Percentiles rank a stretch among this genome's conserved stretches.
These are phyloP conservation scores for Odonthalia washingtoniensis DNA, from an alignment of 31 red algal species.

Conservation along the genomic window DNA sequence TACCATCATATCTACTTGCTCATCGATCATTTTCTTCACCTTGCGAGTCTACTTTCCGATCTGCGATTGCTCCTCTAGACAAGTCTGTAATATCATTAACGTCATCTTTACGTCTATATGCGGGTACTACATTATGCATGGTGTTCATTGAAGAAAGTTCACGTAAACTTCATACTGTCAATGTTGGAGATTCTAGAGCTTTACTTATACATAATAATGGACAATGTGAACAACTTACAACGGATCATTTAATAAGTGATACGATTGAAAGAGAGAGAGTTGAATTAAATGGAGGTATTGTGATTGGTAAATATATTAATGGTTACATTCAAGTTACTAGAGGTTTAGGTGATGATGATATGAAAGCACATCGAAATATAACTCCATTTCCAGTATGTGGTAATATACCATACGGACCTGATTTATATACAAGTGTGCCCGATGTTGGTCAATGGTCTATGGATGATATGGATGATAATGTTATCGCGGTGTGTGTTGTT, in stretches of 20 bases:
- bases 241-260: conserved; percentile 58
- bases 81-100: conserved; percentile 17
- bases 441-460: conserved; percentile 28
- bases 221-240: conserved; percentile 37
- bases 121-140: conserved; percentile 46
- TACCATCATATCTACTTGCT: neutral
- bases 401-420: conserved; percentile 12
- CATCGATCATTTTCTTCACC: neutral
- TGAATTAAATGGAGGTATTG: conserved; percentile 74
- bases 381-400: conserved; percentile 45
- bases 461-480: conserved; percentile 13
- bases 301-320: conserved; percentile 77
- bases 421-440: conserved; percentile 59
- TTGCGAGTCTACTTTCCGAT: neutral
- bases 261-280: conserved; percentile 61
- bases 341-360: conserved; percentile 81
- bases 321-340: conserved; percentile 80
- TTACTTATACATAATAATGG: conserved; percentile 29
- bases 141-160: conserved; percentile 10
- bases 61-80: conserved; percentile 15
- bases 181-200: conserved; percentile 72
- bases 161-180: conserved; percentile 24
- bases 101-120: conserved; percentile 1
- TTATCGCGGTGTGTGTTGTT: conserved; percentile 65
- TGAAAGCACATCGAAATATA: conserved; percentile 78